Conservation (phyloP, 78 protist genomes). For the Dictyostelium purpureum region DNA sequence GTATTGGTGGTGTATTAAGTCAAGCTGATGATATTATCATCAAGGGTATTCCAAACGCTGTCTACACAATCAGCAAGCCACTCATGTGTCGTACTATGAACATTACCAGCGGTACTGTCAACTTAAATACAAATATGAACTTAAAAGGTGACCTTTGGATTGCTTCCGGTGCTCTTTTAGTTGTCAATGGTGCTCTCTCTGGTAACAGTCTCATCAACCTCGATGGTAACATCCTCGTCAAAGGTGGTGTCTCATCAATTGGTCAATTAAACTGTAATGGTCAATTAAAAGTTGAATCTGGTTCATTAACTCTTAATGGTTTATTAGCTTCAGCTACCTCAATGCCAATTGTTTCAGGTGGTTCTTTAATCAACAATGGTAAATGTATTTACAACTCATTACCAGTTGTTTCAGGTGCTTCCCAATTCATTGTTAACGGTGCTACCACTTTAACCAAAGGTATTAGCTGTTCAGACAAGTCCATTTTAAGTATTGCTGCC, state of each 20-base stretch:
- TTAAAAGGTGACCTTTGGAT: constrained; percentile 8
- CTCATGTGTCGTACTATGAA: constrained; percentile 21
- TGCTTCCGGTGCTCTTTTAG: constrained; percentile 1
- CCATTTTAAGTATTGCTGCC: not conserved
- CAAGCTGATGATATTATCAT: constrained; percentile 41
- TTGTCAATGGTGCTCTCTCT: constrained; percentile 7
- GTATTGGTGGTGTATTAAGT: constrained; percentile 17
- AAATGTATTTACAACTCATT: constrained; percentile 25
- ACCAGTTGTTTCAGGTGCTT: constrained; percentile 21
- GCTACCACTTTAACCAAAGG: constrained; percentile 18
- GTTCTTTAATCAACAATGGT: constrained; percentile 34
- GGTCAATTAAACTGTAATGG: not conserved
- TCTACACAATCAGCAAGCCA: constrained; percentile 28
- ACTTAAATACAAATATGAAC: constrained; percentile 8
- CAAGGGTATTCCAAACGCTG: constrained; percentile 13
- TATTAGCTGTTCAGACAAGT: constrained; percentile 19
- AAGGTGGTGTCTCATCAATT: not conserved
- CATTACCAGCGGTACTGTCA: constrained; percentile 25
- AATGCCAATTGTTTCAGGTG: not conserved
- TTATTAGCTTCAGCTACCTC: not conserved
- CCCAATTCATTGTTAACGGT: constrained; percentile 8
- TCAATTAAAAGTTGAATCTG: constrained; percentile 6
- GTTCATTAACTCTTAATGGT: constrained; percentile 28
- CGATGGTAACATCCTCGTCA: constrained; percentile 29
- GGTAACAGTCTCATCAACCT: constrained; percentile 5